These are phyloP conservation scores for Onygenales sp. DNA, from an alignment of 2,329 filamentous ascomycete genomes.

Conservation along the genomic window DNA sequence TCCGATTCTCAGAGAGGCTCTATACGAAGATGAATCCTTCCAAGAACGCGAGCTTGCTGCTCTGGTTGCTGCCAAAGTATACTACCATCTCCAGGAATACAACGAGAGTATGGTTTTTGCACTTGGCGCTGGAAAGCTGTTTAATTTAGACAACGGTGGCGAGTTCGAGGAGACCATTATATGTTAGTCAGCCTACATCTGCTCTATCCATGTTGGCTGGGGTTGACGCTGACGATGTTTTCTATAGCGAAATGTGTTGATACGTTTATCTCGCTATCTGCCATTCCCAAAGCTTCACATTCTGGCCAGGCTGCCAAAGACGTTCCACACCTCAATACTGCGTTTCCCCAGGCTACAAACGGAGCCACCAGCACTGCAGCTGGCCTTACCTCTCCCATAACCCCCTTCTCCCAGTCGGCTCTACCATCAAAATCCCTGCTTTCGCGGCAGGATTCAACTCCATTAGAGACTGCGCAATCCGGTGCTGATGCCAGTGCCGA, in stretches of 20 bases:
- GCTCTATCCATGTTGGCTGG: neutral
- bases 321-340: conserved; percentile 62
- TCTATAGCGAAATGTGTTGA: conserved; percentile 80
- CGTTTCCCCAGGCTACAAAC: conserved; percentile 59
- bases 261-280: conserved; percentile 81
- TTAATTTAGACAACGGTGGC: conserved; percentile 80
- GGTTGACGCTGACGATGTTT: neutral
- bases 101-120: conserved; percentile 99
- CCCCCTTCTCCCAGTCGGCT: conserved; percentile 88
- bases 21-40: conserved; percentile 94
- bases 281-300: conserved; percentile 46
- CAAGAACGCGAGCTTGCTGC: conserved; percentile 89
- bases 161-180: conserved; percentile 99
- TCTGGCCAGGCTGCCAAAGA: conserved; percentile 39
- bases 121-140: conserved; percentile 85
- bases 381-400: conserved; percentile 73
- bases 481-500: conserved; percentile 46
- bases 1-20: conserved; percentile 61
- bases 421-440: conserved; percentile 89
- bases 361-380: conserved; percentile 59
- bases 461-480: conserved; percentile 47
- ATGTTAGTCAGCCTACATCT: conserved; percentile 40
- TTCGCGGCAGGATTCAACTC: conserved; percentile 63
- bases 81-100: conserved; percentile 97
- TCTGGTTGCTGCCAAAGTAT: conserved; percentile 91